These are phyloP conservation scores for Diaporthe batatas DNA, from an alignment of 2,329 filamentous ascomycete species.

Conservation along the genomic window DNA sequence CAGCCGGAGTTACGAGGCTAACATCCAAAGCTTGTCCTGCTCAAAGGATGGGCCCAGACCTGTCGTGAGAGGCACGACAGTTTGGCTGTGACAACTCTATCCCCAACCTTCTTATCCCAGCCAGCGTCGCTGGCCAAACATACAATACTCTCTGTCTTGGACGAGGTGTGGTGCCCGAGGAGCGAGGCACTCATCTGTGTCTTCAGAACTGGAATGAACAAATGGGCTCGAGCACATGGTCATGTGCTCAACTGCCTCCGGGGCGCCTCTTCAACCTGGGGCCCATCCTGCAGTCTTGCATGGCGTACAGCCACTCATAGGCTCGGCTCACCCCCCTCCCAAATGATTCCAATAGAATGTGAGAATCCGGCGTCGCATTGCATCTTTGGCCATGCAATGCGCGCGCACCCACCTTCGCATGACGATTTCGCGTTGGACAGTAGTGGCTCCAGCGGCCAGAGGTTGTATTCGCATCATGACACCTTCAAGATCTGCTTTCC, in stretches of 20 bases:
- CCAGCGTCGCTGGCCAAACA: not conserved
- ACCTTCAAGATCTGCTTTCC: slow-evolving; percentile 20
- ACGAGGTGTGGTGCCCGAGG: not conserved
- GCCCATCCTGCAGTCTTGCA: slow-evolving; percentile 32
- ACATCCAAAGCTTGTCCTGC: slow-evolving; percentile 23
- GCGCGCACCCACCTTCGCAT: slow-evolving; percentile 13
- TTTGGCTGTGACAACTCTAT: not conserved
- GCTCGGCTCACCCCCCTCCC: not conserved
- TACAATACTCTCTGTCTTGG: not conserved
- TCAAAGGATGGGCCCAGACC: slow-evolving; percentile 15
- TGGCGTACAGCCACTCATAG: slow-evolving; percentile 26
- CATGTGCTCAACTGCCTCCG: slow-evolving; percentile 30
- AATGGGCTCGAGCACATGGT: not conserved
- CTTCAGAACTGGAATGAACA: not conserved
- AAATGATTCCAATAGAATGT: slow-evolving; percentile 21
- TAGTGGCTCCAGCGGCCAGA: slow-evolving; percentile 12
- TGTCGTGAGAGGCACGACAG: too few species aligned
- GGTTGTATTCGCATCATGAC: slow-evolving; percentile 30
- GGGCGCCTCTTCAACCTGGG: not conserved
- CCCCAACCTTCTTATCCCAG: slow-evolving; percentile 1
- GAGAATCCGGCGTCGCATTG: slow-evolving; percentile 31
- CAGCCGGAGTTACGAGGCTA: slow-evolving; percentile 14
- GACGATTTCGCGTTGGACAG: not conserved
- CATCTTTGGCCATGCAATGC: slow-evolving; percentile 24
- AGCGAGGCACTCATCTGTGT: not conserved